A percentile compares a stretch with the other conserved stretches of the same genome.
Evolutionary conservation across 768 basidiomycete species (phyloP).

Genomic region (Podaxis pistillaris): DNA sequence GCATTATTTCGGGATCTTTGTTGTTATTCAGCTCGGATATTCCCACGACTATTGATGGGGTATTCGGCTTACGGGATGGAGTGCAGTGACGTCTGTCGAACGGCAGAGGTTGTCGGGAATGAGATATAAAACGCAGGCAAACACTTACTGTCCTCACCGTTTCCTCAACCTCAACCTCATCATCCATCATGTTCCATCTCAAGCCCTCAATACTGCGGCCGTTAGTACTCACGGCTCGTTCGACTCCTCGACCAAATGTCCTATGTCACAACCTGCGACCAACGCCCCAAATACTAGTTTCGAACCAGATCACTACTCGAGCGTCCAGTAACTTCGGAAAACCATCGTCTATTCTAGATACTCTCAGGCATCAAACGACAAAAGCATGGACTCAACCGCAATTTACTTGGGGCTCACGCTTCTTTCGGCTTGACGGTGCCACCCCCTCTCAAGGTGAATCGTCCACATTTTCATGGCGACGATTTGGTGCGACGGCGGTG

Average conservation of each 20-base stretch:
- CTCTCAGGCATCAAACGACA: neutral
- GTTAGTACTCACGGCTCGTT: neutral
- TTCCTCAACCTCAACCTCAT: neutral
- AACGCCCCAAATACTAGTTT: neutral
- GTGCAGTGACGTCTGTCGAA: slow-evolving; percentile 5
- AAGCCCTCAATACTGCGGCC: neutral
- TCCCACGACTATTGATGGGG: neutral
- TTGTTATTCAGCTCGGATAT: neutral
- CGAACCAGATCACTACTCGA: neutral
- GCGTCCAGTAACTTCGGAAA: slow-evolving; percentile 1
- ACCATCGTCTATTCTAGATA: slow-evolving; percentile 1
- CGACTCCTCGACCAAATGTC: neutral
- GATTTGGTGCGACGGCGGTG: slow-evolving; percentile 8
- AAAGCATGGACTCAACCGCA: slow-evolving; percentile 1
- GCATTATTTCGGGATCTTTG: neutral
- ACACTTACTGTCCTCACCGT: neutral
- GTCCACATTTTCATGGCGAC: slow-evolving; percentile 6
- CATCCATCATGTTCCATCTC: neutral
- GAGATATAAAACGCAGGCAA: neutral
- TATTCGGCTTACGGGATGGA: neutral
- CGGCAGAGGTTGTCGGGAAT: neutral
- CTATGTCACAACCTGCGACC: neutral
- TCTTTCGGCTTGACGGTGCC: neutral
- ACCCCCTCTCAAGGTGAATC: neutral
- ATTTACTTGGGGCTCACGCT: slow-evolving; percentile 1